Conservation (phyloP, 495 filamentous ascomycete species). For the Neurospora intermedia region DNA sequence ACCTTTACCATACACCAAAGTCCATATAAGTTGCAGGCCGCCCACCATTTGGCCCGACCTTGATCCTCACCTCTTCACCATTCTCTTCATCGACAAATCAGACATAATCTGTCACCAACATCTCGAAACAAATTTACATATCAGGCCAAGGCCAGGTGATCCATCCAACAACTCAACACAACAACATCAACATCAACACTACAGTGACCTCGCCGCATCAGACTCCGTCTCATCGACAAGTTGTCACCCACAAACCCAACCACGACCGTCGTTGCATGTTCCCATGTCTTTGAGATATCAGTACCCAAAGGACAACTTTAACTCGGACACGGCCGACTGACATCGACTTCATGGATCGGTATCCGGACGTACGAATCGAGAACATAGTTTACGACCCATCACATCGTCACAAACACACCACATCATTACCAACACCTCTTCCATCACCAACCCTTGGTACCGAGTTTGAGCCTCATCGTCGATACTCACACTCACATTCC, state of each 20-base stretch:
- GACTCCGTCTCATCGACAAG: background rate
- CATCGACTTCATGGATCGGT: constrained; percentile 6
- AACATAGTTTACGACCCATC: constrained; percentile 18
- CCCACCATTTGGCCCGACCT: background rate
- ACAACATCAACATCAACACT: background rate
- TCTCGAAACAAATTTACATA: background rate
- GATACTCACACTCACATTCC: background rate
- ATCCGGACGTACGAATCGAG: constrained; percentile 19
- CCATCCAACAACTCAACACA: background rate
- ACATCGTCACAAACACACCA: constrained; percentile 11
- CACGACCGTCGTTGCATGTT: constrained; percentile 16
- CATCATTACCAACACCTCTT: background rate
- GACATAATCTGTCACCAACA: background rate
- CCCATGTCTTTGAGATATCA: constrained; percentile 34
- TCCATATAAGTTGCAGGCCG: background rate
- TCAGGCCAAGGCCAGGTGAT: background rate
- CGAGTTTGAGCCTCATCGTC: background rate
- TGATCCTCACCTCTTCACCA: background rate
- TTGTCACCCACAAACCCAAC: constrained; percentile 1
- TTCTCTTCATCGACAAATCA: background rate
- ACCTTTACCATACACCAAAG: background rate
- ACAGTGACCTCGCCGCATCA: background rate
- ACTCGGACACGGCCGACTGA: constrained; percentile 36
- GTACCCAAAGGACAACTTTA: constrained; percentile 21
- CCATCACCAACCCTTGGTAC: background rate